Evolutionary conservation across 2,329 filamentous ascomycete genomes (phyloP), one percentile per base, ranked within the genome.

Genomic region (Aspergillus candidus): DNA sequence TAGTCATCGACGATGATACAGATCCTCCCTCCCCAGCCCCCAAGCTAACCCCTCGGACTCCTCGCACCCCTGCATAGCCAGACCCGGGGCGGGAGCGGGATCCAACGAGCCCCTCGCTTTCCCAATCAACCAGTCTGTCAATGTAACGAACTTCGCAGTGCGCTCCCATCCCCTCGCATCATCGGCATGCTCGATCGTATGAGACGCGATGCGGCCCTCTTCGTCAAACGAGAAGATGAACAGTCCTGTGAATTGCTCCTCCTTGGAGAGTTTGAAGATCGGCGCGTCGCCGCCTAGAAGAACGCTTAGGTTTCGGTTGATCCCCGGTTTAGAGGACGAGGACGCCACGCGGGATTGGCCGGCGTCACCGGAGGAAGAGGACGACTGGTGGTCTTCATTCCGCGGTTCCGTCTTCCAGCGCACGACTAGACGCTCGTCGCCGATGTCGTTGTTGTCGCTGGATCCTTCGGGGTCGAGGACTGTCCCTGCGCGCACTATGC

Each of bases 191-290:
- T 98, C 93, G 58, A 98, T 97, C 0, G 88, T 94, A 66, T 97
- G 93, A 54, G 81, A 88, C 38, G 86, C 69, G 31, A 98, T 81
- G 51, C 88, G 77, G 1, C 93, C 93, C 57, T 94, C 79, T 37
- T 81, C 76, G 60, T 97, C 93, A 63, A 98, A 98, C 53, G 94
- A 88, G 64, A 98, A 98, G 47, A 95, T 84, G 67, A 97, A 98
- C 10, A 97, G 68, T 0, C 93, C 93, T 1, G 83, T 87, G 56
- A 97, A 97, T 59, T 90, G 85, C 58, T 86, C 84, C 48, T 79
- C 78, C 39, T 79, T 77, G 44, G 79, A 77, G 5, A 71, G 53
- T 27, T 68, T 67, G 55, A 72, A 70, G 17, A 73, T 71, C 3
- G 67, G 67, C 53, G 74, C 67, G 13, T 77, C 72, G 40, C 79